Percentiles rank a stretch among this genome's conserved stretches.
phyloP scores from a whole-genome alignment of 208 protist species.

The Trypanosoma mega region DNA sequence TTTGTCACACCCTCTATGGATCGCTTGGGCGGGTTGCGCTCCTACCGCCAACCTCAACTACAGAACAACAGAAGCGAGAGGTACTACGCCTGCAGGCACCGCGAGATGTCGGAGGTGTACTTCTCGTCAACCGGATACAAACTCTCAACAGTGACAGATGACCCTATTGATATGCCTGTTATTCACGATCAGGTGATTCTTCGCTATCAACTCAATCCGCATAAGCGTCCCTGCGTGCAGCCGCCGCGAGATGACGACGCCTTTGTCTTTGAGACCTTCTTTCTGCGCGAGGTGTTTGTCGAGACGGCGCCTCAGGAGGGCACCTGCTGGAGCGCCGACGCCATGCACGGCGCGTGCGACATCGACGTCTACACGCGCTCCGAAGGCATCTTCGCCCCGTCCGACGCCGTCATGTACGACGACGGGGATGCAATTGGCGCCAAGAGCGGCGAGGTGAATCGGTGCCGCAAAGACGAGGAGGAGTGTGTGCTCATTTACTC shows the following conservation, averaged over 20 bases:
- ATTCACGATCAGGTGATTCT: neutral
- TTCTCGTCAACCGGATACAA: neutral
- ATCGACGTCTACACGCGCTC: slow-evolving; percentile 2
- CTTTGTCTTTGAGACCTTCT: neutral
- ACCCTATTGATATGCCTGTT: neutral
- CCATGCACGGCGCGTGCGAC: neutral
- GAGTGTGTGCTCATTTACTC: slow-evolving; percentile 4
- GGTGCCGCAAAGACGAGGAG: neutral
- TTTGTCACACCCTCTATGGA: neutral
- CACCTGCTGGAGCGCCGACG: neutral
- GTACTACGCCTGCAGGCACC: neutral
- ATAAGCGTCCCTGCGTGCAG: neutral
- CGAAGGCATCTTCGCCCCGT: neutral
- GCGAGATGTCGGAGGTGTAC: neutral
- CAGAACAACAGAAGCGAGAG: neutral
- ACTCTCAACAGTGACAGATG: neutral
- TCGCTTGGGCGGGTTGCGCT: neutral
- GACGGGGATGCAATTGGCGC: neutral
- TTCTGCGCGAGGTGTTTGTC: slow-evolving; percentile 6
- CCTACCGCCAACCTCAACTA: neutral
- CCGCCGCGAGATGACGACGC: neutral
- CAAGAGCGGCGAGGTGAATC: neutral
- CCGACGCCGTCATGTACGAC: neutral
- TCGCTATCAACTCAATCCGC: slow-evolving; percentile 10
- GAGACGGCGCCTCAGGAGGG: neutral